Base-by-base conservation (phyloP, 306 rosid genomes). In the Carpinus viminea region DNA sequence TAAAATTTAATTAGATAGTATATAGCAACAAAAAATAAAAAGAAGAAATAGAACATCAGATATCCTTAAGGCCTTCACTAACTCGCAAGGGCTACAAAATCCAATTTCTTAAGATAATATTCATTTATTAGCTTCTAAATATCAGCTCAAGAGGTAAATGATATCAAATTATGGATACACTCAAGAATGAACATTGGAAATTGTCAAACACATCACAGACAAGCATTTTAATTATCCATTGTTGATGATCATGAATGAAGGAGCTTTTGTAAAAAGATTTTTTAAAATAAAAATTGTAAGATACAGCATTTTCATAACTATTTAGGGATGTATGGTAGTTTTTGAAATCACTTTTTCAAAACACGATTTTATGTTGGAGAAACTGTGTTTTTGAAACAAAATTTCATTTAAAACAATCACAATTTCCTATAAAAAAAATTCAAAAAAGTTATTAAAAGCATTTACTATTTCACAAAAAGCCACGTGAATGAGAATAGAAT, bases 71-170 rank as follows among this genome's bases (percentile, higher is more conserved):
- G 64, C 36, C 64, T 59, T 24, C 10, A 8, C 65, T 24, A 59
- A 2, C 34, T 26, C 65, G 7, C 65, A 11, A 8, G n/a, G n/a
- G n/a, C 65, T 59, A 3, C 12, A 24, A 59, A 26, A 24, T 59
- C 65, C 65, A 59, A 59, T 20, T 59, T 12, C 45, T 21, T 10
- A 57, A 10, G 4, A 56, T 16, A 57, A 75, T 36, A 60, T 77
- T 61, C 71, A 75, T 65, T 38, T 54, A 28, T 34, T 26, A 60
- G 31, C 77, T 72, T 50, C 71, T 57, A 79, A 31, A 4, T 68
- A 55, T 72, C 70, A 69, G 62, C 78, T 26, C 43, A 80, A 72
- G 76, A 8, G 69, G 15, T 56, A 79, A 74, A 59, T 53, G 47
- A 51, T 26, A 52, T 15, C 28, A n/a, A 55, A 17, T 5, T 24